phyloP scores from a whole-genome alignment of 495 filamentous ascomycete genomes.

The Xylaria cubensis region DNA sequence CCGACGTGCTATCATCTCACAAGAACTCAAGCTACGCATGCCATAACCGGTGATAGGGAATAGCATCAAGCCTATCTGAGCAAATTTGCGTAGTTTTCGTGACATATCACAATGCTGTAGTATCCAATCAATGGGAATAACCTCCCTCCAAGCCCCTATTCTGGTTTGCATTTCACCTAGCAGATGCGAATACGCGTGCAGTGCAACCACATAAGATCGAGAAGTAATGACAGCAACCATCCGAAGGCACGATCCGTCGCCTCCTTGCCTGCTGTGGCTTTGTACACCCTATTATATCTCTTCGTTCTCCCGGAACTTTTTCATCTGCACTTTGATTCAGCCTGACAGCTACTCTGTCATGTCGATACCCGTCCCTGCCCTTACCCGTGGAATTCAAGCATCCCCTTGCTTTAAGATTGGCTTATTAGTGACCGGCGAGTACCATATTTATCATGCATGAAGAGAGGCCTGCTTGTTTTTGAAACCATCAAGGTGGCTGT shows the following conservation, averaged over 20 bases:
- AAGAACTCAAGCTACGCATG: background rate
- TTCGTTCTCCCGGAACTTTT: background rate
- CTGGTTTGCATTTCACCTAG: background rate
- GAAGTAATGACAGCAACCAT: constrained; percentile 3
- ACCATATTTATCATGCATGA: background rate
- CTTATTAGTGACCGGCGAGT: background rate
- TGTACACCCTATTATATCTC: background rate
- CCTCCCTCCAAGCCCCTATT: background rate
- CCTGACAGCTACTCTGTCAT: background rate
- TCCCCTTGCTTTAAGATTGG: background rate
- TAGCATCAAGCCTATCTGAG: background rate
- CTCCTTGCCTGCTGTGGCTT: background rate
- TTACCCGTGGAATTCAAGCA: background rate
- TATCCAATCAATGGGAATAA: constrained; percentile 9
- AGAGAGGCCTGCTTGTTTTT: background rate
- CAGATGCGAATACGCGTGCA: background rate
- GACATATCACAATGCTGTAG: constrained; percentile 9
- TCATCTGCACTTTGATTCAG: background rate
- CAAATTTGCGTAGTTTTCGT: background rate
- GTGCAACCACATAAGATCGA: constrained; percentile 14
- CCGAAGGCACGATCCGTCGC: constrained; percentile 26
- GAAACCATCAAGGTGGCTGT: background rate
- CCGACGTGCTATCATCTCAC: background rate
- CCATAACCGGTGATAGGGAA: background rate
- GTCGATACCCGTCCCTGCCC: constrained; percentile 1